Percentiles rank a stretch among this genome's conserved stretches.
Conservation (phyloP, 305 asterid species). For the Fraxinus greggii region DNA sequence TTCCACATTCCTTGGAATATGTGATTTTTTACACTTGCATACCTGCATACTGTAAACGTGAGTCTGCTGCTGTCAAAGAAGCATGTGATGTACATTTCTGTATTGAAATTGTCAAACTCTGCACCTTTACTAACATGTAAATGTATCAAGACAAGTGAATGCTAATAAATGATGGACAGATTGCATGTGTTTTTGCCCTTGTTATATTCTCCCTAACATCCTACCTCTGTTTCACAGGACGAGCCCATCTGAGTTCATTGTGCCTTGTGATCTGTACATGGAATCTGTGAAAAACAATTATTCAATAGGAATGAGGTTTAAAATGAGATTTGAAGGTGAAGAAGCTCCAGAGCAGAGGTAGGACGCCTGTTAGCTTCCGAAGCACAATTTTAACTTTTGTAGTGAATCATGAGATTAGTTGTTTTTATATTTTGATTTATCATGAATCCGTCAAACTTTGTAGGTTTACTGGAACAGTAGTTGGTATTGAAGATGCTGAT, state of each 20-base stretch:
- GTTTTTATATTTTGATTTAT: neutral
- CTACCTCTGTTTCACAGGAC: conserved; percentile 50
- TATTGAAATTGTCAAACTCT: neutral
- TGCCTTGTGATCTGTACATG: conserved; percentile 78
- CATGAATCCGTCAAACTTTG: conserved; percentile 8
- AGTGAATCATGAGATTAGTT: neutral
- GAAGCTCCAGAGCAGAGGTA: conserved; percentile 99
- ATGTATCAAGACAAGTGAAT: neutral
- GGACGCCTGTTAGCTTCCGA: neutral
- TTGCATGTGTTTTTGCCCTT: neutral
- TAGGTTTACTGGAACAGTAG: conserved; percentile 90
- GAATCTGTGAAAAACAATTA: conserved; percentile 74
- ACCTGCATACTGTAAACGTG: neutral
- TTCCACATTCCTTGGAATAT: neutral
- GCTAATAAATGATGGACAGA: neutral
- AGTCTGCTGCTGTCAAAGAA: conserved; percentile 6
- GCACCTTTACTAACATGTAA: neutral
- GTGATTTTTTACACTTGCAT: neutral
- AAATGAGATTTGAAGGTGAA: conserved; percentile 99
- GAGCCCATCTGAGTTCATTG: conserved; percentile 87
- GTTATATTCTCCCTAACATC: neutral
- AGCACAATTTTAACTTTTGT: neutral
- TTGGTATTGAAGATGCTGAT: conserved; percentile 81
- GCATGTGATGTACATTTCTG: neutral
- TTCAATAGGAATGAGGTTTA: conserved; percentile 89